These are phyloP conservation scores for Helotiales sp. DNA, from an alignment of 2,329 filamentous ascomycete genomes.

Conservation along the genomic window DNA sequence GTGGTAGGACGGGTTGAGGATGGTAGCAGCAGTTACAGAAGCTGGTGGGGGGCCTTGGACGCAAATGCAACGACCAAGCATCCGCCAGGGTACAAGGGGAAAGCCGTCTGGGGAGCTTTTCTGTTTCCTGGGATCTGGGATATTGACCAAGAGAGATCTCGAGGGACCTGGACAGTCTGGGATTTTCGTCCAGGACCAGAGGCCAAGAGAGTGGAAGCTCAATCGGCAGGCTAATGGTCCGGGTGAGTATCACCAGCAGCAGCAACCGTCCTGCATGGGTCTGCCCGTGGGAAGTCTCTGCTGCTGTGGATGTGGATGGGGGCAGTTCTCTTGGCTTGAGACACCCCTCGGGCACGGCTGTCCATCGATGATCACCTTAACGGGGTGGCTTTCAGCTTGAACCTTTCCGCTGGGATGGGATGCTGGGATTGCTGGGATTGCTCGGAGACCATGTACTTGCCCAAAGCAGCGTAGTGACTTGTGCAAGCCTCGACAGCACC, in stretches of 20 bases:
- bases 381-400: constrained; percentile 11
- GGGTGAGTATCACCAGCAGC: constrained; percentile 3
- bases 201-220: constrained; percentile 8
- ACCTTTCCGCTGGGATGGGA: constrained; percentile 15
- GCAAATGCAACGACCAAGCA: constrained; percentile 13
- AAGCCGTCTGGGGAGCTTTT: constrained; percentile 9
- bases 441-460: background rate
- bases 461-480: background rate
- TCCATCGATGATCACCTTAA: constrained; percentile 6
- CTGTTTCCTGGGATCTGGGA: constrained; percentile 13
- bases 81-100: constrained; percentile 10
- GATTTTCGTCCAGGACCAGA: background rate
- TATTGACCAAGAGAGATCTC: constrained; percentile 2
- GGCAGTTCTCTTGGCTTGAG: background rate
- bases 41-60: constrained; percentile 11
- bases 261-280: background rate
- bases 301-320: background rate
- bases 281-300: background rate
- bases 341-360: background rate
- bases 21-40: constrained; percentile 13
- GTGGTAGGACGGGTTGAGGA: constrained; percentile 7
- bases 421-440: constrained; percentile 3
- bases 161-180: constrained; percentile 1
- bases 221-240: constrained; percentile 2
- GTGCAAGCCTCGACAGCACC: too few species aligned